These are phyloP conservation scores for Lycium barbarum DNA, from an alignment of 257 asterid species.

Conservation along the genomic window DNA sequence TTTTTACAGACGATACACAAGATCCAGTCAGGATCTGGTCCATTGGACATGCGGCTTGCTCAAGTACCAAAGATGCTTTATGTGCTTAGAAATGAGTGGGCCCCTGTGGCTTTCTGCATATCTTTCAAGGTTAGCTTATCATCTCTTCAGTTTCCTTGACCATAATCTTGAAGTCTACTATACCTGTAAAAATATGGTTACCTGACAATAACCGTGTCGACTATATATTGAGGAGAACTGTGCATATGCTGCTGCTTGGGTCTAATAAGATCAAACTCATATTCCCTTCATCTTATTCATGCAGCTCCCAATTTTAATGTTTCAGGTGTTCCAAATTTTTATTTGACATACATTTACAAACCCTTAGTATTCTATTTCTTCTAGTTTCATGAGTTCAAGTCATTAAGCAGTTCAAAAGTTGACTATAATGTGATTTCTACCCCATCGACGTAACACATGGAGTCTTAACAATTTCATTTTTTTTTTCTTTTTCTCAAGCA, in stretches of 20 bases:
- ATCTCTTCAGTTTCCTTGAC: not conserved
- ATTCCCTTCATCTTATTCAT: not conserved
- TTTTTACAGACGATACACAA: constrained; percentile 70
- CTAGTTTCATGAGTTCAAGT: not conserved
- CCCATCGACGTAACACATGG: not conserved
- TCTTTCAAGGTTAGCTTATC: constrained; percentile 75
- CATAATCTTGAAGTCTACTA: not conserved
- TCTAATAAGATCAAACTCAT: not conserved
- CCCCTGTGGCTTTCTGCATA: constrained; percentile 88
- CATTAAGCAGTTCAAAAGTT: not conserved
- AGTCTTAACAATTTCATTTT: too few species aligned
- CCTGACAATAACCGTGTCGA: not conserved
- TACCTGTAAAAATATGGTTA: not conserved
- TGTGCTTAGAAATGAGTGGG: constrained; percentile 87
- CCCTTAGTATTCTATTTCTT: too few species aligned
- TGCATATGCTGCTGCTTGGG: not conserved
- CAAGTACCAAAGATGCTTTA: constrained; percentile 96
- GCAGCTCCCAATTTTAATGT: not conserved
- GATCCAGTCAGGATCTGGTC: constrained; percentile 92
- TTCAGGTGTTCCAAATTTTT: not conserved
- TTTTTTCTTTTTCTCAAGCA: not conserved
- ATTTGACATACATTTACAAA: not conserved
- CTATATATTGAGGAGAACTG: not conserved
- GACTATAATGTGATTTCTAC: too few species aligned
- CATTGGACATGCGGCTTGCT: constrained; percentile 87